Conservation (phyloP, 2,329 filamentous ascomycete genomes). For the Blastomyces gilchristii region DNA sequence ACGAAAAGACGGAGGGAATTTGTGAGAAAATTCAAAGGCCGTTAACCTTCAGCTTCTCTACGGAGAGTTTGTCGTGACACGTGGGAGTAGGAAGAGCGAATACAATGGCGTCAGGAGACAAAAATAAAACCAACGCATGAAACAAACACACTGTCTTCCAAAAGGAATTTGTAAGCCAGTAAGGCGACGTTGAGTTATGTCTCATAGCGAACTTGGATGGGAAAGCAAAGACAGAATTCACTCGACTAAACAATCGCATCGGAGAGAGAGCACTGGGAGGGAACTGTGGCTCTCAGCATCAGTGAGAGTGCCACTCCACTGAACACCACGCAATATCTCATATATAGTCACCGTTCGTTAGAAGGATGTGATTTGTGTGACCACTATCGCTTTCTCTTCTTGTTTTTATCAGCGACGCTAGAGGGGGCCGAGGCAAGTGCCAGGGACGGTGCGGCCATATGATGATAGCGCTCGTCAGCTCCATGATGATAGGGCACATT, state of each 20-base stretch:
- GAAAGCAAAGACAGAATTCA: not conserved
- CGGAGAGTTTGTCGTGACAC: not conserved
- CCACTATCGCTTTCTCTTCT: slow-evolving; percentile 56
- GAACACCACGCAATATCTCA: not conserved
- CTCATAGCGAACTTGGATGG: not conserved
- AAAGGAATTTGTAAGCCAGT: not conserved
- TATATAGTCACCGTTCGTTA: not conserved
- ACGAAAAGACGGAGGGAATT: not conserved
- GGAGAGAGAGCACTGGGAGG: not conserved
- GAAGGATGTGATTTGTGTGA: not conserved
- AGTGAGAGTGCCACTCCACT: not conserved
- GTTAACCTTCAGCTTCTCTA: not conserved
- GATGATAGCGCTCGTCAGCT: slow-evolving; percentile 20
- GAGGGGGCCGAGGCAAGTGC: slow-evolving; percentile 19
- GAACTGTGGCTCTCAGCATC: no score
- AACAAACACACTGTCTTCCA: not conserved
- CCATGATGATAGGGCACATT: slow-evolving; percentile 19
- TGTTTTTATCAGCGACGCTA: slow-evolving; percentile 46
- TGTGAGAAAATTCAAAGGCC: slow-evolving; percentile 3
- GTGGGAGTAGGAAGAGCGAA: not conserved
- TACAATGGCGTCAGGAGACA: not conserved
- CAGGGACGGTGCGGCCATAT: slow-evolving; percentile 22
- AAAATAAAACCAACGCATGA: not conserved
- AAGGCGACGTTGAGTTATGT: not conserved
- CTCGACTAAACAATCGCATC: not conserved